Evolutionary conservation across 768 basidiomycete genomes (phyloP).

Genomic region (Paxillus involutus): DNA sequence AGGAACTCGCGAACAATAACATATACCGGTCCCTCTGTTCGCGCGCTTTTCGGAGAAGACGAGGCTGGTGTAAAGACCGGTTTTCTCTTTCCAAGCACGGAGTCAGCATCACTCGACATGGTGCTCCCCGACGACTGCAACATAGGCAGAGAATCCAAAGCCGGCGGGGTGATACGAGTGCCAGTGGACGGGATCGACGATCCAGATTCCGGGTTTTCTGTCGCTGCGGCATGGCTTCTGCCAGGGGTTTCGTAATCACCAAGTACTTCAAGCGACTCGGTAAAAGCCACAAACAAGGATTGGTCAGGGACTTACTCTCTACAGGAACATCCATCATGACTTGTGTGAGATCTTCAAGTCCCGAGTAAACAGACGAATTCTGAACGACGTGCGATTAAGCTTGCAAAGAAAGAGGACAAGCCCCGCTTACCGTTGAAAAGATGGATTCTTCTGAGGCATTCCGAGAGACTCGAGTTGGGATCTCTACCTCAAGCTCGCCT

Average conservation of each 20-base stretch:
- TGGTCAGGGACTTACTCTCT: background rate
- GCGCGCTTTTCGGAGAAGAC: background rate
- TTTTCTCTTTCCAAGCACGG: constrained; percentile 14
- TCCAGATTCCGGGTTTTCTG: background rate
- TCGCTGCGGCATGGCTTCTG: background rate
- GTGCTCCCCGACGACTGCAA: constrained; percentile 1
- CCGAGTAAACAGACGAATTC: constrained; percentile 9
- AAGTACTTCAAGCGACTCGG: background rate
- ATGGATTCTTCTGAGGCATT: constrained; percentile 3
- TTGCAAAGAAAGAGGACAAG: too few relatives aligned
- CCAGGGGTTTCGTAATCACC: background rate
- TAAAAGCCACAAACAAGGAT: background rate
- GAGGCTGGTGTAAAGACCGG: background rate
- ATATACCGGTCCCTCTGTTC: background rate
- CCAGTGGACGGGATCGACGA: background rate
- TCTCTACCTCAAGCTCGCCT: background rate
- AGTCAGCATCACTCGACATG: background rate
- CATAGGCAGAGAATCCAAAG: constrained; percentile 1
- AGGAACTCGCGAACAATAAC: constrained; percentile 4
- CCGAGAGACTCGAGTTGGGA: background rate
- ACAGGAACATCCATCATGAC: constrained; percentile 6
- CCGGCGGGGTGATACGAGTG: background rate
- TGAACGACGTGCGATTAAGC: background rate
- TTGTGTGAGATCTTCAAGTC: constrained; percentile 11
- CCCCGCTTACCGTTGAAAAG: background rate